Evolutionary conservation across 2,329 filamentous ascomycete genomes (phyloP).

Genomic region (Alternaria conjuncta): DNA sequence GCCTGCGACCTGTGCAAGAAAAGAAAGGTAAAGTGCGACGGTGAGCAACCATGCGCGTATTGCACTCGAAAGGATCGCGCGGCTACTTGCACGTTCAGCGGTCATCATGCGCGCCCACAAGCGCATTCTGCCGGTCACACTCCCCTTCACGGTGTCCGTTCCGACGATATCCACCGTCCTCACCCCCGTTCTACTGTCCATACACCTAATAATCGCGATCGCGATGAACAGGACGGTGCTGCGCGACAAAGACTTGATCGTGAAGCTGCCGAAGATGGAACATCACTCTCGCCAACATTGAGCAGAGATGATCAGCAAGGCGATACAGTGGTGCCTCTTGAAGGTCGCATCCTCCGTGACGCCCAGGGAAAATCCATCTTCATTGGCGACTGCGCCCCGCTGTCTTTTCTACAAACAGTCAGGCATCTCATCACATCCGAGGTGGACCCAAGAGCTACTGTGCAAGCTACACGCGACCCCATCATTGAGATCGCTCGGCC

Average conservation of each 20-base stretch:
- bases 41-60: slow-evolving; percentile 58
- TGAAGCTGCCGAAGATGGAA: slow-evolving; percentile 3
- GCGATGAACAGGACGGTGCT: neutral
- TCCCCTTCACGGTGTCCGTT: slow-evolving; percentile 17
- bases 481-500: slow-evolving; percentile 41
- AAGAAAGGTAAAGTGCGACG: slow-evolving; percentile 59
- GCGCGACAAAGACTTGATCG: slow-evolving; percentile 10
- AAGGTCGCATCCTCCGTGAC: slow-evolving; percentile 57
- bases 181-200: slow-evolving; percentile 1
- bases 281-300: slow-evolving; percentile 29
- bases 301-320: slow-evolving; percentile 47
- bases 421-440: slow-evolving; percentile 56
- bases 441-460: slow-evolving; percentile 30
- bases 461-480: slow-evolving; percentile 36
- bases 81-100: slow-evolving; percentile 51
- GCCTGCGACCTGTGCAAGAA: slow-evolving; percentile 42
- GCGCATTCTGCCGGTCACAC: slow-evolving; percentile 41
- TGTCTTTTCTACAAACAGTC: slow-evolving; percentile 61
- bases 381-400: slow-evolving; percentile 60
- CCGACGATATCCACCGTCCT: slow-evolving; percentile 2
- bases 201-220: slow-evolving; percentile 12
- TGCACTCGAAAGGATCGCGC: slow-evolving; percentile 52
- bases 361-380: slow-evolving; percentile 62
- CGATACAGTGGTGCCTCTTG: slow-evolving; percentile 51
- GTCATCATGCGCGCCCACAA: slow-evolving; percentile 43